Evolutionary conservation across 805 yeast genomes (phyloP).

Genomic region (Candida lessepsii): DNA sequence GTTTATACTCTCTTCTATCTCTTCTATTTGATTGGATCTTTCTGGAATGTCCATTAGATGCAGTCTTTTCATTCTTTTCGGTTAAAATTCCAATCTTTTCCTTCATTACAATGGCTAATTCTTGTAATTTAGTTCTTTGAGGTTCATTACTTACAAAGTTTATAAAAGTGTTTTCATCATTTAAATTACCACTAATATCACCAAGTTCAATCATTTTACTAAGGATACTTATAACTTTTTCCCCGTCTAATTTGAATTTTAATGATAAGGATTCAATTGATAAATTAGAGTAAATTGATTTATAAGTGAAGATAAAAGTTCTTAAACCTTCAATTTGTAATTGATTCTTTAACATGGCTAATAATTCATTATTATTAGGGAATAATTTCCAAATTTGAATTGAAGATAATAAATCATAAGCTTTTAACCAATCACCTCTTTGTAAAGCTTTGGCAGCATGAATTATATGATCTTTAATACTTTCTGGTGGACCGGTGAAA

Average conservation of each 20-base stretch:
- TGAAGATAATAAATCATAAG: conserved; percentile 67
- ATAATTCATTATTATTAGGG: conserved; percentile 64
- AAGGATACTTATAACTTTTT: conserved; percentile 59
- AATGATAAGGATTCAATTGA: conserved; percentile 64
- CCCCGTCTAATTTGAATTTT: conserved; percentile 61
- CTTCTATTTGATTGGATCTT: conserved; percentile 34
- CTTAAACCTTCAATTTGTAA: conserved; percentile 88
- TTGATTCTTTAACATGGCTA: conserved; percentile 69
- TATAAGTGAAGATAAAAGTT: conserved; percentile 87
- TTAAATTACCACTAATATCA: conserved; percentile 74
- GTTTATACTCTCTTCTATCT: conserved; percentile 18
- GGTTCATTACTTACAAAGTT: conserved; percentile 68
- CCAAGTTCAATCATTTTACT: conserved; percentile 74
- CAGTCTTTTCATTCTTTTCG: conserved; percentile 83
- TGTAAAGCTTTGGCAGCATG: conserved; percentile 88
- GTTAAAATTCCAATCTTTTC: conserved; percentile 76
- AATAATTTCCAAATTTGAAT: conserved; percentile 86
- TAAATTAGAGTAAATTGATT: conserved; percentile 69
- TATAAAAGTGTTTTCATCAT: conserved; percentile 65
- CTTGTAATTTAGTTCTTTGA: conserved; percentile 82
- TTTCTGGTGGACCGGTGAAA: conserved; percentile 97
- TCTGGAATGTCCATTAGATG: conserved; percentile 66
- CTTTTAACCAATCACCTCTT: conserved; percentile 84
- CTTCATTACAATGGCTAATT: conserved; percentile 78
- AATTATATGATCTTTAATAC: conserved; percentile 88